Evolutionary conservation across 2,329 filamentous ascomycete genomes (phyloP).

Genomic region (Cercospora zeae-maydis): DNA sequence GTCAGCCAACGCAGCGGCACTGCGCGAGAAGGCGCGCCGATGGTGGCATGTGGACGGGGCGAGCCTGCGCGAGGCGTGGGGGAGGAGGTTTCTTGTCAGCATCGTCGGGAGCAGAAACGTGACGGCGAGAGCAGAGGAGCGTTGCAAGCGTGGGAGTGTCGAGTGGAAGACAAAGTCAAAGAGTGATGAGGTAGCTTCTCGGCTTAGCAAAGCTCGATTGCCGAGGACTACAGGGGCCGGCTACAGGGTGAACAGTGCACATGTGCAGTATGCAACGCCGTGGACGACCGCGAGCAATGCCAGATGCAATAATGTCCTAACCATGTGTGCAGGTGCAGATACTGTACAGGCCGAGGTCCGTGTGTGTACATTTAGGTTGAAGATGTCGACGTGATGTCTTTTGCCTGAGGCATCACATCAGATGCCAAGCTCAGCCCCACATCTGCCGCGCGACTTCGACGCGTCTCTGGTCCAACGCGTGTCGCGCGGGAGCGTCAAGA

Average conservation of each 20-base stretch:
- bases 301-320: background rate
- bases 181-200: background rate
- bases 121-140: background rate
- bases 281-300: background rate
- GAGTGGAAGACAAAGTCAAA: slow-evolving; percentile 4
- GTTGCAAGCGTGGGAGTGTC: background rate
- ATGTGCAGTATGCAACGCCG: background rate
- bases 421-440: background rate
- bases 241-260: background rate
- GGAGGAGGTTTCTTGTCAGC: slow-evolving; percentile 8
- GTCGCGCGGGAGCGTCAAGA: background rate
- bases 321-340: background rate
- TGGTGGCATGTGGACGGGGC: slow-evolving; percentile 16
- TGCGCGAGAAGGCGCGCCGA: slow-evolving; percentile 62
- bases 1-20: slow-evolving; percentile 42
- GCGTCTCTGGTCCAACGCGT: background rate
- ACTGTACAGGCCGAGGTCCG: too few species aligned
- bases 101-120: slow-evolving; percentile 6
- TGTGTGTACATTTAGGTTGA: too few species aligned
- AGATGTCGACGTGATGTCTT: too few species aligned
- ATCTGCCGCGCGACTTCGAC: background rate
- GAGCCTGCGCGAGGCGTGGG: slow-evolving; percentile 4
- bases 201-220: slow-evolving; percentile 1
- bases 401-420: background rate
- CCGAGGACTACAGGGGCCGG: background rate